A percentile compares a stretch with the other conserved stretches of the same genome.
Conservation (phyloP, 345 rosid species). For the Kernera saxatilis region DNA sequence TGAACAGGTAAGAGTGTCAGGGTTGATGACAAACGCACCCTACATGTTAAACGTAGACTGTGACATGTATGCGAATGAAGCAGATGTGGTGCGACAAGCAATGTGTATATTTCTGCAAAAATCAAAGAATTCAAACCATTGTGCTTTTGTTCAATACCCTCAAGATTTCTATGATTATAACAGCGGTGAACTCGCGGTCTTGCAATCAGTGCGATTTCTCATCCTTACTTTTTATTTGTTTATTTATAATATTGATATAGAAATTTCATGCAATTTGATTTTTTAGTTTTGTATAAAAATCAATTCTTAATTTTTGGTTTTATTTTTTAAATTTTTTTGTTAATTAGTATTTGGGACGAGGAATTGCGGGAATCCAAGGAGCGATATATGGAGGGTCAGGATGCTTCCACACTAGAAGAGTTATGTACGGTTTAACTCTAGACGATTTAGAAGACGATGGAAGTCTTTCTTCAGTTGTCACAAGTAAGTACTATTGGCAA, state of each 20-base stretch:
- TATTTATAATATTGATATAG: neutral
- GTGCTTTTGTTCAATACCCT: slow-evolving; percentile 51
- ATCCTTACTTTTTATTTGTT: neutral
- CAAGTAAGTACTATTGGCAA: slow-evolving; percentile 3
- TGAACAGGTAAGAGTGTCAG: slow-evolving; percentile 58
- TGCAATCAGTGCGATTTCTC: slow-evolving; percentile 8
- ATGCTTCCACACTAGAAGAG: slow-evolving; percentile 55
- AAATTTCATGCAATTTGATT: too few relatives aligned
- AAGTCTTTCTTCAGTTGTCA: slow-evolving; percentile 11
- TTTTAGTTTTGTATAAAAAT: too few relatives aligned
- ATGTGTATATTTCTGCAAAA: slow-evolving; percentile 41
- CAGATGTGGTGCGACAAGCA: slow-evolving; percentile 43
- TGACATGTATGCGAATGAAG: slow-evolving; percentile 60
- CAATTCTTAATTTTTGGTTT: too few relatives aligned
- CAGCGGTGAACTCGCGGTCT: slow-evolving; percentile 29
- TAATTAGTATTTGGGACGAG: slow-evolving; percentile 29
- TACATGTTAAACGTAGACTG: slow-evolving; percentile 77
- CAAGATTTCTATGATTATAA: slow-evolving; percentile 41
- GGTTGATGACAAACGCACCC: slow-evolving; percentile 67
- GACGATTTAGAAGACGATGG: slow-evolving; percentile 20
- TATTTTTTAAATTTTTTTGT: too few relatives aligned
- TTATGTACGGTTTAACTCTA: slow-evolving; percentile 47
- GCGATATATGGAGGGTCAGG: slow-evolving; percentile 50
- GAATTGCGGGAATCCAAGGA: slow-evolving; percentile 56
- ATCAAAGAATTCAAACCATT: slow-evolving; percentile 8